Evolutionary conservation across 1,139 yeast genomes (phyloP).

Genomic region (Debaryomycetaceae sp.): DNA sequence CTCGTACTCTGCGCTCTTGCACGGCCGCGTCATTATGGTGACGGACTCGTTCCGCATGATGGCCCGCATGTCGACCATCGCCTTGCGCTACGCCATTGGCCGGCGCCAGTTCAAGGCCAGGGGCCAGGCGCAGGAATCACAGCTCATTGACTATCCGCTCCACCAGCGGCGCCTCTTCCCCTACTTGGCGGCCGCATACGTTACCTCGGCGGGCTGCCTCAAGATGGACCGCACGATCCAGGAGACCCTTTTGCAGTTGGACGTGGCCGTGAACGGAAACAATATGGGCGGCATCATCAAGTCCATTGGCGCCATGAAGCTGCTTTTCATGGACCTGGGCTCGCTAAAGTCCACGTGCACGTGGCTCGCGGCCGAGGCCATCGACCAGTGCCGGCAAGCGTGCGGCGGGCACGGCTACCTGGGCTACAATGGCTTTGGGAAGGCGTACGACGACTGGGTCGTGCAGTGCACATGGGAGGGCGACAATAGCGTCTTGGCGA

Average conservation of each 20-base stretch:
- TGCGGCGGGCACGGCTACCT: slow-evolving; percentile 47
- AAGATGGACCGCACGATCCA: slow-evolving; percentile 24
- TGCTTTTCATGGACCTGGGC: slow-evolving; percentile 37
- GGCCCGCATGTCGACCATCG: slow-evolving; percentile 32
- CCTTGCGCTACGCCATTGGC: slow-evolving; percentile 35
- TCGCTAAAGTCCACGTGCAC: slow-evolving; percentile 38
- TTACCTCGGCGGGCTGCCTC: slow-evolving; percentile 29
- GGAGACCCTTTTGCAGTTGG: slow-evolving; percentile 19
- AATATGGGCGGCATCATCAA: slow-evolving; percentile 26
- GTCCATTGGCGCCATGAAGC: slow-evolving; percentile 31
- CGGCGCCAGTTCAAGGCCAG: slow-evolving; percentile 33
- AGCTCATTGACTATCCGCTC: slow-evolving; percentile 36
- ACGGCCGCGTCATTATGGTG: slow-evolving; percentile 37
- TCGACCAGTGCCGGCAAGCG: slow-evolving; percentile 39
- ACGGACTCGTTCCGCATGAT: slow-evolving; percentile 33
- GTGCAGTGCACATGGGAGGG: slow-evolving; percentile 48
- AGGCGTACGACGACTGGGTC: slow-evolving; percentile 38
- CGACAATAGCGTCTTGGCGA: slow-evolving; percentile 38
- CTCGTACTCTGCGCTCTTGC: slow-evolving; percentile 35
- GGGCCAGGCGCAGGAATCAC: slow-evolving; percentile 16
- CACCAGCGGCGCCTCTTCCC: slow-evolving; percentile 38
- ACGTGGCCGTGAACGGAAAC: slow-evolving; percentile 23
- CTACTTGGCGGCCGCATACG: slow-evolving; percentile 33
- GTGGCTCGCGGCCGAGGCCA: slow-evolving; percentile 37
- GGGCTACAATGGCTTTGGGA: slow-evolving; percentile 36